Evolutionary conservation across 805 yeast genomes (phyloP), one percentile per base, ranked within the genome.

Genomic region (Candida coquimbonensis): DNA sequence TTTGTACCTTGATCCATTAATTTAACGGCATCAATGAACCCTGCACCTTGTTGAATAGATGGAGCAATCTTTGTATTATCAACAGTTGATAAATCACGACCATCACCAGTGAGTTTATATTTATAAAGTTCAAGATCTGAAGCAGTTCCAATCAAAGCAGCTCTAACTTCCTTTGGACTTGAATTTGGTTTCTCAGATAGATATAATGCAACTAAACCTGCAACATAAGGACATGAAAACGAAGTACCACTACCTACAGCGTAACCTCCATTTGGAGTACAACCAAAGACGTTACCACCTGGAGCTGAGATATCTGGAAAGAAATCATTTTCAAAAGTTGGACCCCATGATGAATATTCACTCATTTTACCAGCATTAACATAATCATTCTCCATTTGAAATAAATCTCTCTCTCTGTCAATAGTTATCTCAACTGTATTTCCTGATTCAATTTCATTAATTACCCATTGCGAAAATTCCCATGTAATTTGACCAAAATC

Each of bases 121-220:
- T 24, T 24, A 34, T 49, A 51, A 26, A 43, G 19, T 1, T 25
- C 33, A 19, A 45, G 6, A 21, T 40, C 48, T 5, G 44, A 29
- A 4, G 54, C 41, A 21, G 43, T 36, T 11, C 35, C 39, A 37
- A 51, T 42, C 46, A 51, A 32, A 11, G 32, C 26, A 7, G 37
- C 31, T 32, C 42, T 44, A 11, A 48, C 24, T 13, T 50, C 49
- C 12, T 24, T 16, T 12, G 53, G 43, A 11, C 40, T 27, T n/a
- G 49, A 24, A 27, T 35, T 43, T 17, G 40, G 38, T 34, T 38
- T n/a, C 9, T 36, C 19, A 7, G 44, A 37, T 11, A 42, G 14
- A 26, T 45, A 50, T 29, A 50, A 27, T 29, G 53, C 53, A 33
- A 43, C 43, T 19, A 50, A 46, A 48, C 52, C 52, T 27, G 53